A percentile compares a stretch with the other conserved stretches of the same genome.
These are phyloP conservation scores for Dorcoceras hygrometricum DNA, from an alignment of 257 asterid species.

Conservation along the genomic window DNA sequence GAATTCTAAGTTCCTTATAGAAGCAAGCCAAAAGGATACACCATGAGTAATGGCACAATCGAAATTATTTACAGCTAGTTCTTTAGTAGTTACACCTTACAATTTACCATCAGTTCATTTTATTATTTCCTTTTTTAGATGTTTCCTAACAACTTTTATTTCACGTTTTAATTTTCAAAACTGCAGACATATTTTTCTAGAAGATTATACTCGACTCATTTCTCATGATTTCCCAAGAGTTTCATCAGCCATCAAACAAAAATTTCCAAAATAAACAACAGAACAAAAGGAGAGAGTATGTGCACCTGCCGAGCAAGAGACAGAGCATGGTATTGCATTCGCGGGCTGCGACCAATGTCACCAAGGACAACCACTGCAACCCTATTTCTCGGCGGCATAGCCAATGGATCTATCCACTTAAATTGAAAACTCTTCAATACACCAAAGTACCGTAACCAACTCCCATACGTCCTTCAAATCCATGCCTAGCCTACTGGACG, in stretches of 20 bases:
- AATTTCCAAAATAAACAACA: neutral
- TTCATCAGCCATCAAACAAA: neutral
- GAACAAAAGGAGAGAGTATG: neutral
- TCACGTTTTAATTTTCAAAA: slow-evolving; percentile 3
- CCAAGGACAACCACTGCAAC: slow-evolving; percentile 94
- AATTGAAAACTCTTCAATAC: neutral
- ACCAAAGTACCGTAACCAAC: neutral
- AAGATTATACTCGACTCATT: neutral
- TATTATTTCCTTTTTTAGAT: neutral
- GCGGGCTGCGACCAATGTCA: slow-evolving; percentile 94
- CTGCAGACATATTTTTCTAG: neutral
- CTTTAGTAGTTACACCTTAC: neutral
- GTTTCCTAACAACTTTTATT: neutral
- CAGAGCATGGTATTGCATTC: slow-evolving; percentile 97
- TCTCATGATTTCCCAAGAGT: neutral
- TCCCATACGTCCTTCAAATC: neutral
- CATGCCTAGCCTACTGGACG: neutral
- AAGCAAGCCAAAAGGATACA: neutral
- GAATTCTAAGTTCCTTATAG: slow-evolving; percentile 18
- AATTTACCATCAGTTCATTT: neutral
- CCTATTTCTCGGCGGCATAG: slow-evolving; percentile 62
- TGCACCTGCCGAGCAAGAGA: slow-evolving; percentile 87
- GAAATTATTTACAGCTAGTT: neutral
- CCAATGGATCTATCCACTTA: slow-evolving; percentile 22
- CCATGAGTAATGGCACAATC: neutral